phyloP scores from a whole-genome alignment of 352 stramenopile genomes.

The Elongisporangium prolatum region DNA sequence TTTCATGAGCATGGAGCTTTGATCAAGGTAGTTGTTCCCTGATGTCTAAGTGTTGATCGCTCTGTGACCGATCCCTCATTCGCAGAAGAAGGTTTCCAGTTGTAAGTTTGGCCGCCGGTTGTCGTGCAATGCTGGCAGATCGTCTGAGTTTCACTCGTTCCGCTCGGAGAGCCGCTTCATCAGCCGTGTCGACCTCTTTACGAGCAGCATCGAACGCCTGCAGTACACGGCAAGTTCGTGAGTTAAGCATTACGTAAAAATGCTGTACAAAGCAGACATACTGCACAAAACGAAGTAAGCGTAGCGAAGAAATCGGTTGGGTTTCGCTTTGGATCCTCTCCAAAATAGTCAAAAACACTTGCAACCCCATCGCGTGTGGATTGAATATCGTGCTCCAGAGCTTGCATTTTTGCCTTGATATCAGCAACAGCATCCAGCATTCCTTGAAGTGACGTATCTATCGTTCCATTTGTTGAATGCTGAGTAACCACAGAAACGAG shows the following conservation, averaged over 20 bases:
- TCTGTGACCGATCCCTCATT: constrained; percentile 29
- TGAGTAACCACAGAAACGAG: constrained; percentile 2
- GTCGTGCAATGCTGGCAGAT: constrained; percentile 8
- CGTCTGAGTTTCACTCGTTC: constrained; percentile 64
- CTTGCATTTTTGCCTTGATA: constrained; percentile 44
- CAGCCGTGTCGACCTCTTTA: constrained; percentile 62
- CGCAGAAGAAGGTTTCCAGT: constrained; percentile 10
- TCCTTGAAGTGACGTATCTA: constrained; percentile 24
- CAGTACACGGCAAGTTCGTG: neutral
- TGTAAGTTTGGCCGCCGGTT: neutral
- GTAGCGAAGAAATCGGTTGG: constrained; percentile 76
- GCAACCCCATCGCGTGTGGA: constrained; percentile 47
- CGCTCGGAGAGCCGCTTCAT: constrained; percentile 45
- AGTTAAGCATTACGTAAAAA: neutral
- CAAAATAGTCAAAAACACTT: constrained; percentile 84
- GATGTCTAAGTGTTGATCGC: constrained; percentile 13
- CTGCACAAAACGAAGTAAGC: constrained; percentile 73
- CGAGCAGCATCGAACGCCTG: constrained; percentile 62
- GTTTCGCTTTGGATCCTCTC: constrained; percentile 72
- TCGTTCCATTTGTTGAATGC: constrained; percentile 1
- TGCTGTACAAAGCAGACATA: constrained; percentile 10
- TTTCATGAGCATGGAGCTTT: constrained; percentile 4
- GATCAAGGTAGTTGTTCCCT: constrained; percentile 1
- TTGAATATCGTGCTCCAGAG: constrained; percentile 29
- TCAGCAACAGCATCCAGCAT: constrained; percentile 17